These are phyloP conservation scores for Xylaria sp. DNA, from an alignment of 2,329 filamentous ascomycete species.

Conservation along the genomic window DNA sequence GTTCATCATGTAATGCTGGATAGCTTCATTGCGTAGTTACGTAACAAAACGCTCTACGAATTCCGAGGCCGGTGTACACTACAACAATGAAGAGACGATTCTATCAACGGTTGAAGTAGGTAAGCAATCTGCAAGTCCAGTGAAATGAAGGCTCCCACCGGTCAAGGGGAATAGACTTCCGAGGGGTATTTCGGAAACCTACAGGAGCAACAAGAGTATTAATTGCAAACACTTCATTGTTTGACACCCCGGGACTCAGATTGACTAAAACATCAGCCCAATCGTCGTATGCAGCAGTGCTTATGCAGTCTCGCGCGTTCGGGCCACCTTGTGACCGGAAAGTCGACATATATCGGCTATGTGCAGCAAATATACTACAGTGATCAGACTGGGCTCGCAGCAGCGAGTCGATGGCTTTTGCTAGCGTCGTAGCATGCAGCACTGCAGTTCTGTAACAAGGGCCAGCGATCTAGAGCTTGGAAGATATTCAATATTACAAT, in stretches of 20 bases:
- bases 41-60: neutral
- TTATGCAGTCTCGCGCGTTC: neutral
- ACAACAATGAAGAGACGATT: neutral
- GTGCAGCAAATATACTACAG: neutral
- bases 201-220: neutral
- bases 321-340: neutral
- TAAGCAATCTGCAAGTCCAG: neutral
- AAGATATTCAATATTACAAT: too few species aligned
- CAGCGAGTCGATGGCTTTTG: too few species aligned
- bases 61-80: neutral
- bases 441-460: too few species aligned
- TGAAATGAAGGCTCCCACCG: neutral
- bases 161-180: too few species aligned
- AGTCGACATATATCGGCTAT: neutral
- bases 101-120: neutral
- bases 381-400: too few species aligned
- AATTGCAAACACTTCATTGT: too few species aligned
- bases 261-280: neutral
- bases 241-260: neutral
- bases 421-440: too few species aligned
- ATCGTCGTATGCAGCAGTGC: neutral
- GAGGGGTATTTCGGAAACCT: neutral
- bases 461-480: too few species aligned
- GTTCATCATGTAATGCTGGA: neutral
- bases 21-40: neutral